Percentiles rank a stretch among this genome's conserved stretches.
Evolutionary conservation across 2,329 filamentous ascomycete genomes (phyloP).

Genomic region (Verticillium dahliae): DNA sequence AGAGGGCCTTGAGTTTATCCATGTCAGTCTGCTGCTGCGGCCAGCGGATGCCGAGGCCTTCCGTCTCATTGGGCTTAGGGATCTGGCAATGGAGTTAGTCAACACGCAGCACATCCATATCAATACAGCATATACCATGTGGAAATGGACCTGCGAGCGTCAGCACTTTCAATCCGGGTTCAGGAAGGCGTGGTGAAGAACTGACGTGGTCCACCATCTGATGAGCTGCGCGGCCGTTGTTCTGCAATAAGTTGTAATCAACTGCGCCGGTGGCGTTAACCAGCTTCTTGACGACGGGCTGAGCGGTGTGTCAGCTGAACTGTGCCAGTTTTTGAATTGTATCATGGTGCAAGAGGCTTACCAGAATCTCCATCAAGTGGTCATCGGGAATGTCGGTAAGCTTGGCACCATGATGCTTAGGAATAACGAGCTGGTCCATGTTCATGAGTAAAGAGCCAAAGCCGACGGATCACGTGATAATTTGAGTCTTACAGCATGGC

Average conservation of each 20-base stretch:
- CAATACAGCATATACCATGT: conserved; percentile 58
- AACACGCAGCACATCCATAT: conserved; percentile 4
- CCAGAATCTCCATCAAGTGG: conserved; percentile 72
- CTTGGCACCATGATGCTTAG: conserved; percentile 90
- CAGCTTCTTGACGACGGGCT: conserved; percentile 82
- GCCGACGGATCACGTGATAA: neutral
- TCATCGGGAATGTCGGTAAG: conserved; percentile 91
- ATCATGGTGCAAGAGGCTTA: conserved; percentile 28
- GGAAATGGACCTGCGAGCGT: conserved; percentile 70
- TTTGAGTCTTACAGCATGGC: conserved; percentile 67
- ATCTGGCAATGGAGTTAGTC: conserved; percentile 50
- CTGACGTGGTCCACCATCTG: conserved; percentile 87
- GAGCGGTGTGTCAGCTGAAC: neutral
- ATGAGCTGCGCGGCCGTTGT: conserved; percentile 88
- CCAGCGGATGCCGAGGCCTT: conserved; percentile 79
- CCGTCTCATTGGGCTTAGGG: conserved; percentile 78
- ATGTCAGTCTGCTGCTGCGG: conserved; percentile 70
- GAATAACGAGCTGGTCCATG: conserved; percentile 73
- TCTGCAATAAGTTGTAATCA: conserved; percentile 93
- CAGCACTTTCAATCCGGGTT: neutral
- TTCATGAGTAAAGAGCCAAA: too few species aligned
- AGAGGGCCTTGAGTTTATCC: conserved; percentile 72
- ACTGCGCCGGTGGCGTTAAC: conserved; percentile 66
- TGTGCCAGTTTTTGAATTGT: neutral
- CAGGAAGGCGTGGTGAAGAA: conserved; percentile 10